phyloP scores from a whole-genome alignment of 768 basidiomycete species.

The Trametes gibbosa region DNA sequence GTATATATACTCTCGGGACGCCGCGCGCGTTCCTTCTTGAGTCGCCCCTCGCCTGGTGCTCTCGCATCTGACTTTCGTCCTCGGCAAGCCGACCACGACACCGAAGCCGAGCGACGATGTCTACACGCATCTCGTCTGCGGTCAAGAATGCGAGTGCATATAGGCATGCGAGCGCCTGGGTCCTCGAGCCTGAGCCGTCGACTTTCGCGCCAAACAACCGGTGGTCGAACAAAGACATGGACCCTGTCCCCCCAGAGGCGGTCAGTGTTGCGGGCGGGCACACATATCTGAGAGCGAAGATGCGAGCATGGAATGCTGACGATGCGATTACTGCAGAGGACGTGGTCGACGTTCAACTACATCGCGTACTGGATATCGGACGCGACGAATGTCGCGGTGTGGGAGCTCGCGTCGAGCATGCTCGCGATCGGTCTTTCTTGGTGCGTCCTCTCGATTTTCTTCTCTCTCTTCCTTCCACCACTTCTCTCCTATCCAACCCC shows the following conservation, averaged over 20 bases:
- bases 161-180: slow-evolving; percentile 43
- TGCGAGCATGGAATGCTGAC: not conserved
- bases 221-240: slow-evolving; percentile 78
- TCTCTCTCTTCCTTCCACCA: not conserved
- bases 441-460: slow-evolving; percentile 29
- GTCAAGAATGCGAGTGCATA: slow-evolving; percentile 25
- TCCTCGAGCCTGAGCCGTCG: slow-evolving; percentile 48
- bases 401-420: slow-evolving; percentile 74
- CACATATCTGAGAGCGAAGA: not conserved
- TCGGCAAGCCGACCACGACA: not conserved
- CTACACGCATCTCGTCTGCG: not conserved
- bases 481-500: not conserved
- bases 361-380: slow-evolving; percentile 54
- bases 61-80: not conserved
- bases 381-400: slow-evolving; percentile 29
- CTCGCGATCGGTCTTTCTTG: slow-evolving; percentile 73
- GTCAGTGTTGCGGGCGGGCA: slow-evolving; percentile 5
- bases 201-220: slow-evolving; percentile 55
- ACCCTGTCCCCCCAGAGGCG: slow-evolving; percentile 56
- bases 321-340: slow-evolving; percentile 35
- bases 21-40: too few relatives aligned
- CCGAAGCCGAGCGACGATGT: not conserved
- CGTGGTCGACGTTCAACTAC: slow-evolving; percentile 70
- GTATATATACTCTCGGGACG: slow-evolving; percentile 5
- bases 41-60: not conserved